phyloP scores from a whole-genome alignment of 441 rosid genomes.

The Pelargonium cotyledonis region DNA sequence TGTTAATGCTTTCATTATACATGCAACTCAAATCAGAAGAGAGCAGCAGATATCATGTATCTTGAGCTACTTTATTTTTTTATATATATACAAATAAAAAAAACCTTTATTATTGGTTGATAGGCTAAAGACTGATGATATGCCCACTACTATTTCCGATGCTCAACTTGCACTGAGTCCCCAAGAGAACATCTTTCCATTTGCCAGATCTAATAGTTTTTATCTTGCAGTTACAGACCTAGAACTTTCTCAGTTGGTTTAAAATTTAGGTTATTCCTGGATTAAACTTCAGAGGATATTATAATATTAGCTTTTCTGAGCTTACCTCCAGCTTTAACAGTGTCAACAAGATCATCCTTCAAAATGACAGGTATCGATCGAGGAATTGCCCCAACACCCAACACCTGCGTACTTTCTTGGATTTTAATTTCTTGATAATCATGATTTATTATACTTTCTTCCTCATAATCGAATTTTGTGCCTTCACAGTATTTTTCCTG shows the following conservation, averaged over 20 bases:
- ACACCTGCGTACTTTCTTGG: constrained; percentile 86
- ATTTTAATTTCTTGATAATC: constrained; percentile 96
- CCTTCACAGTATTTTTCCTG: constrained; percentile 81
- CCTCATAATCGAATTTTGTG: constrained; percentile 56
- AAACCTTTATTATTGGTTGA: not conserved
- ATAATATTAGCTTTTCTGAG: constrained; percentile 15
- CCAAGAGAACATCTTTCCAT: not conserved
- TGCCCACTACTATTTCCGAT: not conserved
- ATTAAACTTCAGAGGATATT: constrained; percentile 2
- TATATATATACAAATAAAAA: no score
- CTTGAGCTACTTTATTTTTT: not conserved
- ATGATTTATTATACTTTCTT: constrained; percentile 62
- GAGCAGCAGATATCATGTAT: not conserved
- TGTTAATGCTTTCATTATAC: not conserved
- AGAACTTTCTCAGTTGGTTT: constrained; percentile 1
- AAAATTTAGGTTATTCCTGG: not conserved
- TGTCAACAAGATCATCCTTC: constrained; percentile 94
- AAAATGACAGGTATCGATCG: constrained; percentile 73
- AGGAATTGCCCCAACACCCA: constrained; percentile 97
- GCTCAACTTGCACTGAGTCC: not conserved
- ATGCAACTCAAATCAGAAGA: constrained; percentile 8
- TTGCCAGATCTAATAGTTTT: not conserved
- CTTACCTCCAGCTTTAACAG: constrained; percentile 94
- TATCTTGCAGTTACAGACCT: not conserved
- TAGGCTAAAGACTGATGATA: not conserved